phyloP scores from a whole-genome alignment of 768 basidiomycete genomes.

The Trametes villosa region DNA sequence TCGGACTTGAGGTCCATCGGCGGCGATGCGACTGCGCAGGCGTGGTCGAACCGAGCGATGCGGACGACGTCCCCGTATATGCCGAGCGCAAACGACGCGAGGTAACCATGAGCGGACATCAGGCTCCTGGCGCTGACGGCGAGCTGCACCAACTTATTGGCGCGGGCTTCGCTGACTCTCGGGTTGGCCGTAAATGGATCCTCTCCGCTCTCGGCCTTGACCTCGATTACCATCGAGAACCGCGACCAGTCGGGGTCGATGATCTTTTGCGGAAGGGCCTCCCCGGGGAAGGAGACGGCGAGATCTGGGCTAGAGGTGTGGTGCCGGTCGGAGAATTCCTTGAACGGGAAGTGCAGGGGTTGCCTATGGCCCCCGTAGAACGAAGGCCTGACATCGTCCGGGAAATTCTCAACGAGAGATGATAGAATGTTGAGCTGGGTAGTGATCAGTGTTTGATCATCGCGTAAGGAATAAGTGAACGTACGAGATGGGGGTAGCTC shows the following conservation, averaged over 20 bases:
- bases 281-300: conserved; percentile 5
- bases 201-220: not conserved
- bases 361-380: conserved; percentile 8
- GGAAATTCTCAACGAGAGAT: not conserved
- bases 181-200: not conserved
- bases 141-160: not conserved
- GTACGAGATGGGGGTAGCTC: not conserved
- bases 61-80: conserved; percentile 11
- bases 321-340: not conserved
- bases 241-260: not conserved
- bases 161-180: not conserved
- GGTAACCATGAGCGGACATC: conserved; percentile 7
- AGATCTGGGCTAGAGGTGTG: not conserved
- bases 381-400: not conserved
- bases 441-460: not conserved
- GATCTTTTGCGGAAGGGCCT: not conserved
- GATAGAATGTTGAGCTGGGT: not conserved
- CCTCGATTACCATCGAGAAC: conserved; percentile 13
- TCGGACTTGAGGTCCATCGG: not conserved
- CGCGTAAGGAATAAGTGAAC: not conserved
- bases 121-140: conserved; percentile 8
- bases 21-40: conserved; percentile 12
- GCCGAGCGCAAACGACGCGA: conserved; percentile 10
- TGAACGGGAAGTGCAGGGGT: conserved; percentile 12
- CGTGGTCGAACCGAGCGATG: conserved; percentile 19